Percentiles rank a stretch among this genome's conserved stretches.
Conservation (phyloP, 2,329 filamentous ascomycete genomes). For the Alternaria metachromatica region DNA sequence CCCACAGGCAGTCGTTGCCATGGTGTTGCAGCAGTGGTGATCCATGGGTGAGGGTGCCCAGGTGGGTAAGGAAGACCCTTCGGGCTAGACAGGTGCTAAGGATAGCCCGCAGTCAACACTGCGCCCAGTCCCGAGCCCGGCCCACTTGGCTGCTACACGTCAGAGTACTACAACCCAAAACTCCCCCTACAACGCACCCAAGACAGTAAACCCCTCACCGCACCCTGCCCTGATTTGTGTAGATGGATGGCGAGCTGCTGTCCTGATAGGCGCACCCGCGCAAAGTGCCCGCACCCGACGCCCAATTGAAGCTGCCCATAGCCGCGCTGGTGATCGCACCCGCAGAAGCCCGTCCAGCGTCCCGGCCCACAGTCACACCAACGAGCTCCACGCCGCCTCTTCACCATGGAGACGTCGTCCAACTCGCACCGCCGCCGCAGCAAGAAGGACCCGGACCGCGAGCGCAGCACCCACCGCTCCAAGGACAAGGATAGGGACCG, state of each 20-base stretch:
- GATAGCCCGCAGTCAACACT: slow-evolving; percentile 2
- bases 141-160: slow-evolving; percentile 25
- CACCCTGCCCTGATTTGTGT: slow-evolving; percentile 17
- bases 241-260: slow-evolving; percentile 36
- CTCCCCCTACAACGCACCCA: slow-evolving; percentile 15
- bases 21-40: slow-evolving; percentile 5
- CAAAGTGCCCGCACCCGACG: slow-evolving; percentile 25
- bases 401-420: slow-evolving; percentile 40
- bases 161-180: slow-evolving; percentile 22
- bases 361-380: slow-evolving; percentile 28
- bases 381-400: slow-evolving; percentile 23
- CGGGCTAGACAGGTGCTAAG: neutral
- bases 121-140: slow-evolving; percentile 10
- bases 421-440: slow-evolving; percentile 45
- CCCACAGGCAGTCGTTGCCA: neutral
- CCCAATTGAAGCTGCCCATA: slow-evolving; percentile 40
- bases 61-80: slow-evolving; percentile 4
- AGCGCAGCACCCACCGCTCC: slow-evolving; percentile 31
- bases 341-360: slow-evolving; percentile 22
- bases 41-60: neutral
- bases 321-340: slow-evolving; percentile 37
- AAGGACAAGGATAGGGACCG: slow-evolving; percentile 34
- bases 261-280: slow-evolving; percentile 43
- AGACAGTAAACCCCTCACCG: slow-evolving; percentile 12
- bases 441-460: slow-evolving; percentile 42